Base-by-base conservation (phyloP, 1,284 basidiomycete species). In the Melampsora larici-populina region DNA sequence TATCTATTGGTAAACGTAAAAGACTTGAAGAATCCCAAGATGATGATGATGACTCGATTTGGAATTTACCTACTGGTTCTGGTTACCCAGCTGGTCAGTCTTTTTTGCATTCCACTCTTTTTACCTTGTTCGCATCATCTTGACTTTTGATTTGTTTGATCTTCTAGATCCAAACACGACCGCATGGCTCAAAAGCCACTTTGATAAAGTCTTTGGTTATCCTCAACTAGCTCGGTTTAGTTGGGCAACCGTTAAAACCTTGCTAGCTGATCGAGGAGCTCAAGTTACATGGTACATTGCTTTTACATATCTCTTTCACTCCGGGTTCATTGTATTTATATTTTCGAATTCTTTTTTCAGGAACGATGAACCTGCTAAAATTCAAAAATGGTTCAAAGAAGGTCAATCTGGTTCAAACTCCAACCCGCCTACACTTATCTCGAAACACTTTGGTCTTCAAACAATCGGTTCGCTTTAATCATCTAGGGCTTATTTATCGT, bases 171-270 rank as follows among this genome's bases (percentile, higher is more conserved):
- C 97, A 0, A 93, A 91, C 81, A 98, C 96, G 0, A 89, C 95
- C 81, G 89, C 89, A 0, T 99, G 92, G 90, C 86, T 99, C 26
- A 89, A 89, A 80, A 84, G 87, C 2, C 88, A 90, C 1, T 82
- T 97, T 21, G 91, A 98, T 78, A 91, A 90, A 0, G 91, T 94
- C 0, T 99, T 99, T 83, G 96, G 96, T 2, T 97, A 90, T 83
- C 94, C 95, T 0, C 91, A 89, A 15, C 86, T 98, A 64, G 94
- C 90, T 5, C 89, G 97, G 17, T 99, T 99, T 85, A 95, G 92
- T 8, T 99, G 96, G 96, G 90, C 92, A 0, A 97, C 96, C 0
- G 89, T 95, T 79, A 96, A 95, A 82, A 89, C 93, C 0, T 84
- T 91, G 8, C 85, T 99, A 18, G 93, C 97, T 63, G 93, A 93